These are phyloP conservation scores for Globisporangium paddicum DNA, from an alignment of 352 stramenopile species.

Conservation along the genomic window DNA sequence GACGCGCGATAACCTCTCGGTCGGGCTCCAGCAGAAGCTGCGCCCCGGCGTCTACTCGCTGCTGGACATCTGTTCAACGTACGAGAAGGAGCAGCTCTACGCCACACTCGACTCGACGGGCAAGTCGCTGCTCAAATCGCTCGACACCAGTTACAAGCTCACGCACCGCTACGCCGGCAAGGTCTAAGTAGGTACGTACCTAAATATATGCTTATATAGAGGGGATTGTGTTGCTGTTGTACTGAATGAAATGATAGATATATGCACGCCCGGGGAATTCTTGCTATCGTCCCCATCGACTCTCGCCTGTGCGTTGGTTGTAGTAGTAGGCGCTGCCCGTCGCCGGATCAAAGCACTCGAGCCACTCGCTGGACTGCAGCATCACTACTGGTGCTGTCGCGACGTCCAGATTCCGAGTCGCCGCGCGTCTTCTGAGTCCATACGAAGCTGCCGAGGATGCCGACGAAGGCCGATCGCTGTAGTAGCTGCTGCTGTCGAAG, in stretches of 20 bases:
- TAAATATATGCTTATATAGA: slow-evolving; percentile 7
- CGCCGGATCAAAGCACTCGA: slow-evolving; percentile 55
- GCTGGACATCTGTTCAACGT: slow-evolving; percentile 78
- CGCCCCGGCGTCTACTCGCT: slow-evolving; percentile 72
- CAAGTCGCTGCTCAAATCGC: slow-evolving; percentile 82
- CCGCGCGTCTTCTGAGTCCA: slow-evolving; percentile 21
- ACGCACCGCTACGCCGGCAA: slow-evolving; percentile 84
- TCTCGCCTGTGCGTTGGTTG: slow-evolving; percentile 71
- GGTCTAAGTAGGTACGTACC: slow-evolving; percentile 35
- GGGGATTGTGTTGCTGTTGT: background rate
- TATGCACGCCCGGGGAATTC: background rate
- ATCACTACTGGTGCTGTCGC: background rate
- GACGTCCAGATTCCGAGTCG: slow-evolving; percentile 10
- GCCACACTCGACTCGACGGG: slow-evolving; percentile 71
- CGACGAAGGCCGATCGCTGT: slow-evolving; percentile 27
- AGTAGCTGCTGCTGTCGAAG: slow-evolving; percentile 13
- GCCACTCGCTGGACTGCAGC: slow-evolving; percentile 24
- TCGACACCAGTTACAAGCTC: slow-evolving; percentile 85
- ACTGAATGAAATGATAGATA: slow-evolving; percentile 2
- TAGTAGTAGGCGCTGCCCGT: slow-evolving; percentile 64
- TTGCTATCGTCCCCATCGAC: slow-evolving; percentile 41
- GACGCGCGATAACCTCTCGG: slow-evolving; percentile 50
- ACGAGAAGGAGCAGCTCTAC: slow-evolving; percentile 86
- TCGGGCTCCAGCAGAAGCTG: slow-evolving; percentile 61
- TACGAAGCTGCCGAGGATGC: slow-evolving; percentile 8